phyloP scores from a whole-genome alignment of 1,284 basidiomycete species.

The Leccinum fallax region DNA sequence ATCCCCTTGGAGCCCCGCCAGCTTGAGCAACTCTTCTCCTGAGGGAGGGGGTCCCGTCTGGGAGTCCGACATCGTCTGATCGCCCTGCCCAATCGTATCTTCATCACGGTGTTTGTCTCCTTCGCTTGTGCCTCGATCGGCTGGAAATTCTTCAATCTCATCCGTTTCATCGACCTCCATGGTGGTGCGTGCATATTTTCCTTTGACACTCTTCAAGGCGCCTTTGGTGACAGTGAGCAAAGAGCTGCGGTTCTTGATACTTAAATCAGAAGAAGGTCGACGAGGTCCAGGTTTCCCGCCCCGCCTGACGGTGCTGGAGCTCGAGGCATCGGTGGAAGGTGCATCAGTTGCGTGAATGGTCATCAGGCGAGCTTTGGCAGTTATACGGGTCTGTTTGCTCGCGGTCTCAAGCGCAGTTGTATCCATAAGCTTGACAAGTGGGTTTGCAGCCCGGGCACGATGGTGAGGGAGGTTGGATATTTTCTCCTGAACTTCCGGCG shows the following conservation, averaged over 20 bases:
- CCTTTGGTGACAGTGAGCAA: conserved; percentile 53
- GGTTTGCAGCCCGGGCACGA: conserved; percentile 49
- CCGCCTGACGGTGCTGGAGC: conserved; percentile 12
- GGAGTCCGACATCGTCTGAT: conserved; percentile 4
- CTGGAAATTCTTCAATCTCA: conserved; percentile 24
- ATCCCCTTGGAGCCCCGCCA: conserved; percentile 46
- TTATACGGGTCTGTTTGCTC: conserved; percentile 41
- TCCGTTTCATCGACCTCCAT: conserved; percentile 18
- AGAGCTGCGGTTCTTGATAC: conserved; percentile 45
- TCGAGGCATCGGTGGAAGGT: conserved; percentile 17
- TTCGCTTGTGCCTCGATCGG: not conserved
- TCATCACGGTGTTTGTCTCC: conserved; percentile 21
- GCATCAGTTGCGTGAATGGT: conserved; percentile 12
- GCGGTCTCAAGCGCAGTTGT: conserved; percentile 30
- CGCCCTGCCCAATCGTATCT: conserved; percentile 14
- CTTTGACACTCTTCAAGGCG: conserved; percentile 48
- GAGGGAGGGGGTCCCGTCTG: conserved; percentile 32
- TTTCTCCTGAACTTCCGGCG: conserved; percentile 6
- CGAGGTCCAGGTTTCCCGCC: conserved; percentile 50
- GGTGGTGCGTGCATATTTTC: conserved; percentile 28
- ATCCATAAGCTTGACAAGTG: conserved; percentile 54
- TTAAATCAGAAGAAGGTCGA: conserved; percentile 42
- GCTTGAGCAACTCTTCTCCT: conserved; percentile 47
- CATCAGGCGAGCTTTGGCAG: conserved; percentile 48
- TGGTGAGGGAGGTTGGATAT: conserved; percentile 40